Base-by-base conservation (phyloP, 106 monocot genomes). In the Narthecium ossifragum region DNA sequence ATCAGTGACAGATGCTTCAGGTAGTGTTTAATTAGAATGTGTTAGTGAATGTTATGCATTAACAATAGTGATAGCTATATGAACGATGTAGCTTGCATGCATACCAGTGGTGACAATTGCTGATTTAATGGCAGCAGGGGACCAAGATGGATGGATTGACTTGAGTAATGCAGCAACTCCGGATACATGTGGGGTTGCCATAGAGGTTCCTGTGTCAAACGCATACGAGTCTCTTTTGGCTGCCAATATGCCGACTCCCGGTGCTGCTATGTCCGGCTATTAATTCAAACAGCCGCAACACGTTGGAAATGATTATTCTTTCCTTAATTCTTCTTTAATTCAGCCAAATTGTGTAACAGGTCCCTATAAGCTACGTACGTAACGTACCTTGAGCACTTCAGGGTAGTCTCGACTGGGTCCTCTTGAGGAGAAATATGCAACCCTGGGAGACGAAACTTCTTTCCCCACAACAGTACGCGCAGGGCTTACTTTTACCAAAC, bases 41-140 rank as follows among this genome's bases (percentile, higher is more conserved):
- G 14, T 17, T 43, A 29, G 29, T 20, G 15, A 30, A 54, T 15
- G 13, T 7, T 6, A 0, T 25, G 45, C 3, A 25, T 6, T 26
- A 9, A 31, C 14, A 49, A 21, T 30, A 53, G 2, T 14, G 26
- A 56, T 10, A 6, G 26, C 46, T 10, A 11, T 8, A 21, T 26
- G 23, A 27, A 6, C 18, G 21, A n/a, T 69, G 15, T 2, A 8
- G 6, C n/a, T n/a, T n/a, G n/a, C n/a, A n/a, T 56, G 29, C 25
- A 22, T 18, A 77, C 77, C 77, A 14, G 71, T 77, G 29, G 77
- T 77, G 34, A 77, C 34, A 17, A 77, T 32, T 32, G 77, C 71
- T n/a, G 77, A 77, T 62, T 77, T 77, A 6, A 72, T 49, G 17
- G 77, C 77, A 46, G 77, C 61, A 25, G 60, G 77, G 31, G 77